These are phyloP conservation scores for Lasiodiplodia citricola DNA, from an alignment of 2,329 filamentous ascomycete genomes.

Conservation along the genomic window DNA sequence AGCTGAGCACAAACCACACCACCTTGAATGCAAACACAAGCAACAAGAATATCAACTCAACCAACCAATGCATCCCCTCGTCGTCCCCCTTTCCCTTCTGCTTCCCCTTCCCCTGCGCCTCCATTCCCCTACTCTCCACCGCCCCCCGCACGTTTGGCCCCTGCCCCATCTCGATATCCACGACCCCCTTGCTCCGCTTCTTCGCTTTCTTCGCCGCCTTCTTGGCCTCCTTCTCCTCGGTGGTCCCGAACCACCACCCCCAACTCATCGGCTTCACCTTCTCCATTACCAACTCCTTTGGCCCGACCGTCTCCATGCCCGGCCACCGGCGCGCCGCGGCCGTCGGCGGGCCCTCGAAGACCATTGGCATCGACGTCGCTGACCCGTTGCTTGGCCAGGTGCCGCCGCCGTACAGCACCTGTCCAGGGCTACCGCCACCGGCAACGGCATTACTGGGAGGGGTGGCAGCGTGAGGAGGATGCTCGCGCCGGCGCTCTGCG, in stretches of 20 bases:
- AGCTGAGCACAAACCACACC: slow-evolving; percentile 48
- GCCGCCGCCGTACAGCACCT: background rate
- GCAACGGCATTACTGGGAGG: too few relatives aligned
- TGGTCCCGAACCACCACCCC: slow-evolving; percentile 27
- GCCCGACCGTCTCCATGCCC: background rate
- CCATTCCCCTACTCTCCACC: background rate
- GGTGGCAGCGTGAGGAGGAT: background rate
- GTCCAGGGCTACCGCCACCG: background rate
- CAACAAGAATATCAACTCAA: slow-evolving; percentile 46
- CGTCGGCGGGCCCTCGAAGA: slow-evolving; percentile 28
- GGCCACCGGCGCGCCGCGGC: slow-evolving; percentile 36
- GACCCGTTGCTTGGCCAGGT: background rate
- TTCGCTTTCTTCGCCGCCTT: background rate
- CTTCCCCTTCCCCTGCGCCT: background rate
- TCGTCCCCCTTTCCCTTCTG: background rate
- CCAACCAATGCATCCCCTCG: slow-evolving; percentile 38
- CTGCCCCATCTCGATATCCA: slow-evolving; percentile 28
- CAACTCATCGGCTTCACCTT: background rate
- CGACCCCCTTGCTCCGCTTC: background rate
- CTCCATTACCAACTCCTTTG: background rate
- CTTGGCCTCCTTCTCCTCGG: slow-evolving; percentile 13
- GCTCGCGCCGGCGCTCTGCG: slow-evolving; percentile 48
- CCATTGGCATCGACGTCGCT: background rate
- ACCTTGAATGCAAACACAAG: slow-evolving; percentile 50
- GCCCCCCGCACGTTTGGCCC: background rate